phyloP scores from a whole-genome alignment of 169 alveolate species.

The Toxoplasma gondii region DNA sequence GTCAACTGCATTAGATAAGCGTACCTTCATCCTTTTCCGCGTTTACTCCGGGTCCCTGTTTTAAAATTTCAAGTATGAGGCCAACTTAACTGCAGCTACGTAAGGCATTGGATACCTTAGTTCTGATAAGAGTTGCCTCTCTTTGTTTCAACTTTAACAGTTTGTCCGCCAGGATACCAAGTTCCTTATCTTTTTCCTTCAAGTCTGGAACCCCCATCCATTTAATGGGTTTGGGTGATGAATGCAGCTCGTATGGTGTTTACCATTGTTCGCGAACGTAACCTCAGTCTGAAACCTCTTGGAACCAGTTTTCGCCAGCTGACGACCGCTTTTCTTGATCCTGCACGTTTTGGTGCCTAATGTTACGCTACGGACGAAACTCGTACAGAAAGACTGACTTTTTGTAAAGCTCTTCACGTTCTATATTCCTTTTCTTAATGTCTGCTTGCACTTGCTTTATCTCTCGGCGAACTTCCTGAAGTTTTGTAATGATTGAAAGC shows the following conservation, averaged over 20 bases:
- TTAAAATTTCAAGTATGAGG: neutral
- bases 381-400: constrained; percentile 22
- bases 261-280: constrained; percentile 62
- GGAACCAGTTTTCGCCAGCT: constrained; percentile 59
- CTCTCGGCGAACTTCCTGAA: constrained; percentile 57
- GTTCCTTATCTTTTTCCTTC: constrained; percentile 61
- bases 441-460: constrained; percentile 51
- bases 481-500: neutral
- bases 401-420: constrained; percentile 57
- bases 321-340: constrained; percentile 48
- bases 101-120: neutral
- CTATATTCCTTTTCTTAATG: constrained; percentile 58
- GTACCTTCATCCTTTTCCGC: constrained; percentile 8
- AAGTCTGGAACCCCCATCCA: constrained; percentile 2
- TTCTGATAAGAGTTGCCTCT: constrained; percentile 50
- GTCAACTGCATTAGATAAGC: neutral
- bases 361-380: neutral
- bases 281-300: constrained; percentile 42
- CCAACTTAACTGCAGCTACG: neutral
- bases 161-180: constrained; percentile 57
- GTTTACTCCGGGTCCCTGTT: neutral
- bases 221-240: neutral
- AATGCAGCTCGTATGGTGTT: neutral
- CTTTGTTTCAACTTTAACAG: constrained; percentile 43
- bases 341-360: neutral